Evolutionary conservation across 1,284 basidiomycete genomes (phyloP).

Genomic region (Peniophora sp.): DNA sequence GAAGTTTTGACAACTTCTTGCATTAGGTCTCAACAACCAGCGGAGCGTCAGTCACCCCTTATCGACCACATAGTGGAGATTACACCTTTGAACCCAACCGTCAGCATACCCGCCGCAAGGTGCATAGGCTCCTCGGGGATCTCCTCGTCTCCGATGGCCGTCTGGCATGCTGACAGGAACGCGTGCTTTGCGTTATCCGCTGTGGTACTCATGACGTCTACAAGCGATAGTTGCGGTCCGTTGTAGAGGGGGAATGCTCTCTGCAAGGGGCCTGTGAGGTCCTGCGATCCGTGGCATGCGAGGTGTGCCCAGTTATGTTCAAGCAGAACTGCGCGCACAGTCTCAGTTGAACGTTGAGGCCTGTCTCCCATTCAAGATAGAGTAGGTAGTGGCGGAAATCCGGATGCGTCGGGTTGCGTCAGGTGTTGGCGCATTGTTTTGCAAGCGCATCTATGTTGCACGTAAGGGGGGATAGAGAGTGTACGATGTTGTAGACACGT

Average conservation of each 20-base stretch:
- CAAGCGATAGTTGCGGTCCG: background rate
- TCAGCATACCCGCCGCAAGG: conserved; percentile 16
- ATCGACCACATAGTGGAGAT: conserved; percentile 19
- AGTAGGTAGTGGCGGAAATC: background rate
- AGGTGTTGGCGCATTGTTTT: background rate
- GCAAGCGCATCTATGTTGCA: background rate
- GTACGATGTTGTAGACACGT: conserved; percentile 10
- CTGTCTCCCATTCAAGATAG: too few species aligned
- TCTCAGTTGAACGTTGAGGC: too few species aligned
- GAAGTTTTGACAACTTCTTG: background rate
- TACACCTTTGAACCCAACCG: conserved; percentile 14
- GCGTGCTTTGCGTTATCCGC: background rate
- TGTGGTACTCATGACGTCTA: background rate
- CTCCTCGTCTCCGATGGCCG: background rate
- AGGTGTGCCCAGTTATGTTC: background rate
- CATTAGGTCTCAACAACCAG: conserved; percentile 8
- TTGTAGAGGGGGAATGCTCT: background rate
- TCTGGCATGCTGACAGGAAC: background rate
- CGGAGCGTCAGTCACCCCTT: conserved; percentile 8
- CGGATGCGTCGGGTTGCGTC: background rate
- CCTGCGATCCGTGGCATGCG: too few species aligned
- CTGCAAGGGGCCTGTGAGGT: background rate
- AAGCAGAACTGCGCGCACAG: too few species aligned
- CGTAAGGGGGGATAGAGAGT: conserved; percentile 14
- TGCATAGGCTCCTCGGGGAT: conserved; percentile 15